Evolutionary conservation across 1,139 yeast species (phyloP).

Genomic region (Lodderomyces oxycetoniae): DNA sequence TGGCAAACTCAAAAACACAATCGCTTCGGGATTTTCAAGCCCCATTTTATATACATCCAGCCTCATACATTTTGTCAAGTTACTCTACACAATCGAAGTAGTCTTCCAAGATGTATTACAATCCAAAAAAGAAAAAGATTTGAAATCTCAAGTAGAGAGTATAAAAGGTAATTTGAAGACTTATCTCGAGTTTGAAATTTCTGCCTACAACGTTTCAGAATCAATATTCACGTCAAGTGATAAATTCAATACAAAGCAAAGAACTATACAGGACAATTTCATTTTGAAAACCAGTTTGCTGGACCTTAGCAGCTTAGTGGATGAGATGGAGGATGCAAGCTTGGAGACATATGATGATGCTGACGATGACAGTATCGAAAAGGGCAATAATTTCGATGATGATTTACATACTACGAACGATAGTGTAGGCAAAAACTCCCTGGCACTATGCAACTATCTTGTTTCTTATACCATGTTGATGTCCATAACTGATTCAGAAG

Average conservation of each 20-base stretch:
- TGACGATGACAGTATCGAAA: slow-evolving; percentile 1
- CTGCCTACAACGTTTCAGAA: slow-evolving; percentile 18
- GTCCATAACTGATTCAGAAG: slow-evolving; percentile 8
- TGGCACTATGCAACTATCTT: slow-evolving; percentile 34
- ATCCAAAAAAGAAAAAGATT: slow-evolving; percentile 8
- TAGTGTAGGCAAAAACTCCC: slow-evolving; percentile 19
- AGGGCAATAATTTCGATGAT: too few relatives aligned
- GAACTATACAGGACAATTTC: slow-evolving; percentile 6
- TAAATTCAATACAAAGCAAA: slow-evolving; percentile 16
- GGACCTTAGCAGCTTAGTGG: neutral
- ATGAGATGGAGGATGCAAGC: slow-evolving; percentile 9
- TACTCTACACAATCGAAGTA: slow-evolving; percentile 29
- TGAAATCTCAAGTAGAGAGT: slow-evolving; percentile 17
- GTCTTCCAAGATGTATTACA: slow-evolving; percentile 21
- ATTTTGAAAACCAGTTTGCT: too few relatives aligned
- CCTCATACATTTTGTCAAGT: slow-evolving; percentile 32
- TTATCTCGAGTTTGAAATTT: slow-evolving; percentile 24
- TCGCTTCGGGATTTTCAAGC: slow-evolving; percentile 6
- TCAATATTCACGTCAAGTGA: slow-evolving; percentile 14
- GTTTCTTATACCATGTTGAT: slow-evolving; percentile 31
- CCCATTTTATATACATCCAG: slow-evolving; percentile 24
- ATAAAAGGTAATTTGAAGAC: slow-evolving; percentile 24
- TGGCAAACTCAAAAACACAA: slow-evolving; percentile 11
- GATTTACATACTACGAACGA: too few relatives aligned
- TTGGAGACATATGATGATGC: slow-evolving; percentile 7